Base-by-base conservation (phyloP, 768 basidiomycete genomes). In the Mrakia hoshinonis region DNA sequence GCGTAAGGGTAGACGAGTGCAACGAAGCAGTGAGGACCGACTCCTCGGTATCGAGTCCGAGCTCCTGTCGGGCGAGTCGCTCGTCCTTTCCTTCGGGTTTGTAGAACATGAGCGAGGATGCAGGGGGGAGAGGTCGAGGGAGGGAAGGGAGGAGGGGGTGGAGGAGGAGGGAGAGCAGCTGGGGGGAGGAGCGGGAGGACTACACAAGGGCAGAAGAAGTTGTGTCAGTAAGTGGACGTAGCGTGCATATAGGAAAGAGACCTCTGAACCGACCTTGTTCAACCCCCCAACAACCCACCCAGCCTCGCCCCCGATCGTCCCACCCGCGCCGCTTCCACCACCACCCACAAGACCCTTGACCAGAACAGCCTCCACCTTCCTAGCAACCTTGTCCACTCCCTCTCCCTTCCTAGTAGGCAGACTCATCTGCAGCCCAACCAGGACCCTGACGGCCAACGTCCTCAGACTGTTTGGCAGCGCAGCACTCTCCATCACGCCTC, bases 131-230 rank as follows among this genome's bases (percentile, higher is more conserved):
- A 4, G 87, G 82, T 55, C 87, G 85, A 67, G 90, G 82, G 15
- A 90, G 79, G 10, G 90, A 88, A 11, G 91, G 91, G 5, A 89
- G 82, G 26, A 90, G 87, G 58, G 91, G 90, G 75, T 92, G 91
- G 13, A 93, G 77, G 29, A 91, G 79, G 34, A 47, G 31, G 22
- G 64, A 66, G 31, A 87, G 77, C 31, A 31, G 22, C 73, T 34
- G 22, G 26, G 36, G 22, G n/a, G 34, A 26, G 18, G 34, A 24
- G 52, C 6, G 46, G 10, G 49, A 15, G 24, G 26, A 22, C 26
- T 51, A n/a, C 34, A 4, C 38, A n/a, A 39, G 11, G n/a, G 2
- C 7, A 2, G 61, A 20, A 26, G 1, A 3, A 24, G n/a, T 18
- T n/a, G n/a, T n/a, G n/a, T n/a, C n/a, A n/a, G 26, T 12, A 38